Percentiles rank a stretch among this genome's conserved stretches.
These are phyloP conservation scores for Cyclotella kingstonii DNA, from an alignment of 108 stramenopile species.

Conservation along the genomic window DNA sequence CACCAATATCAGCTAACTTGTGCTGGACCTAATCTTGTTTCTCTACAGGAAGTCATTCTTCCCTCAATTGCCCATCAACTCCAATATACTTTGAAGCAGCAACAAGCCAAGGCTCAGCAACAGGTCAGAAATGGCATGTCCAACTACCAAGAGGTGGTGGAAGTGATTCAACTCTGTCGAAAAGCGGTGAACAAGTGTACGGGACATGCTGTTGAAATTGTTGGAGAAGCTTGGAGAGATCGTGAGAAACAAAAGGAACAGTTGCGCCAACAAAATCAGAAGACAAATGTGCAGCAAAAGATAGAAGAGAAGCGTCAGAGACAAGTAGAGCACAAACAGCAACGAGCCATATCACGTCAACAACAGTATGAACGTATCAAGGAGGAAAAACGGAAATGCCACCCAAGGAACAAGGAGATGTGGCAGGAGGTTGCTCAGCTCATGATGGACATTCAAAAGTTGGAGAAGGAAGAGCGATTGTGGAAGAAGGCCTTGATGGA, in stretches of 20 bases:
- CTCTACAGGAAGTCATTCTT: slow-evolving; percentile 42
- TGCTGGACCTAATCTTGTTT: slow-evolving; percentile 32
- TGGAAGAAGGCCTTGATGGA: slow-evolving; percentile 38
- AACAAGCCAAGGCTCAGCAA: slow-evolving; percentile 41
- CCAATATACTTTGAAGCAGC: slow-evolving; percentile 26
- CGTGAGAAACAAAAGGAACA: slow-evolving; percentile 16
- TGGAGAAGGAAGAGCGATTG: slow-evolving; percentile 38
- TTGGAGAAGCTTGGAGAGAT: slow-evolving; percentile 35
- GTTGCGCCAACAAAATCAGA: slow-evolving; percentile 6
- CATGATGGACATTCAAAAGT: slow-evolving; percentile 43
- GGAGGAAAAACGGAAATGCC: slow-evolving; percentile 22
- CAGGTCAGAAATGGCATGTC: slow-evolving; percentile 34
- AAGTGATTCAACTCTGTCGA: slow-evolving; percentile 34
- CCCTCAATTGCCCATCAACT: slow-evolving; percentile 33
- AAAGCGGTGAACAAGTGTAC: slow-evolving; percentile 31
- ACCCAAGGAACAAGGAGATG: slow-evolving; percentile 45
- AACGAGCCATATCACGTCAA: slow-evolving; percentile 24
- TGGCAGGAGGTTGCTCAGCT: slow-evolving; percentile 42
- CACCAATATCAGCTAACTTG: slow-evolving; percentile 39
- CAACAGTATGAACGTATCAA: slow-evolving; percentile 18
- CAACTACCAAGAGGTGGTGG: slow-evolving; percentile 32
- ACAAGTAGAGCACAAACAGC: slow-evolving; percentile 26
- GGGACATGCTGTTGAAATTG: slow-evolving; percentile 17
- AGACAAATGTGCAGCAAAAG: slow-evolving; percentile 14
- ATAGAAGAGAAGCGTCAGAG: slow-evolving; percentile 2